Conservation (phyloP, 2,329 filamentous ascomycete genomes). For the Fusarium camptoceras region DNA sequence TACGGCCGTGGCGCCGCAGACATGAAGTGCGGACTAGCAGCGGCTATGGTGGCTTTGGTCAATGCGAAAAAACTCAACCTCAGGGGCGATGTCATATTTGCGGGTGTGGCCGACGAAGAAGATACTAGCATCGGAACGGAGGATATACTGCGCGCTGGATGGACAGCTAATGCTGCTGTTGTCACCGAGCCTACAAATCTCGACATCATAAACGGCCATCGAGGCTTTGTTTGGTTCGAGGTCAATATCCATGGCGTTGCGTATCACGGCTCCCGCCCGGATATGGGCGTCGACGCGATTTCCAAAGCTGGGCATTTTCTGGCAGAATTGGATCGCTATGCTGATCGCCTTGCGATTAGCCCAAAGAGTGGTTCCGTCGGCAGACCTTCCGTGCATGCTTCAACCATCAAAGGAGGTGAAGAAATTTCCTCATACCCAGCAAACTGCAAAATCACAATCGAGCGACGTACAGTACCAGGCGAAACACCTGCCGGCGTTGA, state of each 20-base stretch:
- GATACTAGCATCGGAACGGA: constrained; percentile 62
- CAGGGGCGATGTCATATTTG: constrained; percentile 63
- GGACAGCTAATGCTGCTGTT: constrained; percentile 64
- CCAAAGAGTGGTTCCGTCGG: constrained; percentile 52
- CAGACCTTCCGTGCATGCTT: constrained; percentile 59
- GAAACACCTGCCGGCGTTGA: not conserved
- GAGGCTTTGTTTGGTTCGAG: constrained; percentile 62
- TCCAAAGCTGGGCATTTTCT: constrained; percentile 60
- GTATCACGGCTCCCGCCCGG: constrained; percentile 57
- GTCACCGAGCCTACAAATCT: constrained; percentile 61
- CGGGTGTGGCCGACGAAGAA: constrained; percentile 67
- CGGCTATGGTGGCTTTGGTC: constrained; percentile 57
- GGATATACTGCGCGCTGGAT: constrained; percentile 62
- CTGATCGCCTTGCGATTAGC: constrained; percentile 46
- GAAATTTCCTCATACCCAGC: constrained; percentile 64
- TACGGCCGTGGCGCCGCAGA: constrained; percentile 62
- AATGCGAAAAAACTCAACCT: constrained; percentile 54
- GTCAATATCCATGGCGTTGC: constrained; percentile 57
- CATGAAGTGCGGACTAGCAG: constrained; percentile 65
- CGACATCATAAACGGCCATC: constrained; percentile 59
- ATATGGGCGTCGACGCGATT: constrained; percentile 64
- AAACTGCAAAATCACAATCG: constrained; percentile 60
- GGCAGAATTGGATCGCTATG: constrained; percentile 57
- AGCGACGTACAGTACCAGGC: constrained; percentile 60
- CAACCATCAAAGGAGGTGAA: constrained; percentile 62